Evolutionary conservation across 1,139 yeast species (phyloP).

Genomic region (Pneumocystis jirovecii): DNA sequence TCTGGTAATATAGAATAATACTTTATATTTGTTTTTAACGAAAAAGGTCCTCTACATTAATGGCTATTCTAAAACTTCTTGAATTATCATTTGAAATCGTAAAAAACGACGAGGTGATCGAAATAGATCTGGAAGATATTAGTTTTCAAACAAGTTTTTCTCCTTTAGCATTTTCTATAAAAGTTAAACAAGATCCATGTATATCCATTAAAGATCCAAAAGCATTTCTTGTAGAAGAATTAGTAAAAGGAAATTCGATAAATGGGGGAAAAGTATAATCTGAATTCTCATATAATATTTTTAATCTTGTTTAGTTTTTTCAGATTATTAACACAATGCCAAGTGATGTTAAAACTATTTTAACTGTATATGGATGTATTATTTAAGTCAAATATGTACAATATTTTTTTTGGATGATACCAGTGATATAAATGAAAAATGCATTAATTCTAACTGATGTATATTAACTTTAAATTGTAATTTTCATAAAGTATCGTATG

Average conservation of each 20-base stretch:
- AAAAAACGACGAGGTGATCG: constrained; percentile 18
- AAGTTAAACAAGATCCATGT: constrained; percentile 55
- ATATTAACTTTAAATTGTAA: background rate
- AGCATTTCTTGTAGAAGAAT: constrained; percentile 25
- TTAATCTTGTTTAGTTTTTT: background rate
- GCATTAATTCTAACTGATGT: background rate
- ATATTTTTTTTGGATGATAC: background rate
- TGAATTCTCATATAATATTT: background rate
- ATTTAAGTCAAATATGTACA: constrained; percentile 1
- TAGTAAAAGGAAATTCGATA: constrained; percentile 16
- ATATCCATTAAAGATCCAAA: constrained; percentile 32
- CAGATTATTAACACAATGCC: constrained; percentile 6
- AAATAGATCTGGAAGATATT: constrained; percentile 33
- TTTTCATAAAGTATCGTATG: background rate
- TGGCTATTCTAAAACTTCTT: constrained; percentile 26
- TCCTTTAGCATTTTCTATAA: constrained; percentile 47
- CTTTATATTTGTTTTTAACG: constrained; percentile 1
- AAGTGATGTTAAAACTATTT: constrained; percentile 6
- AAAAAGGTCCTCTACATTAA: constrained; percentile 20
- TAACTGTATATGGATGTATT: constrained; percentile 4
- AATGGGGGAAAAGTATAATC: constrained; percentile 2
- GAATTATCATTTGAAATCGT: constrained; percentile 10
- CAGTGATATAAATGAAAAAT: background rate
- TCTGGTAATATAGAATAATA: constrained; percentile 5
- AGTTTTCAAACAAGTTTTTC: constrained; percentile 80